phyloP scores from a whole-genome alignment of 768 basidiomycete species.

The Hypsizygus marmoreus region DNA sequence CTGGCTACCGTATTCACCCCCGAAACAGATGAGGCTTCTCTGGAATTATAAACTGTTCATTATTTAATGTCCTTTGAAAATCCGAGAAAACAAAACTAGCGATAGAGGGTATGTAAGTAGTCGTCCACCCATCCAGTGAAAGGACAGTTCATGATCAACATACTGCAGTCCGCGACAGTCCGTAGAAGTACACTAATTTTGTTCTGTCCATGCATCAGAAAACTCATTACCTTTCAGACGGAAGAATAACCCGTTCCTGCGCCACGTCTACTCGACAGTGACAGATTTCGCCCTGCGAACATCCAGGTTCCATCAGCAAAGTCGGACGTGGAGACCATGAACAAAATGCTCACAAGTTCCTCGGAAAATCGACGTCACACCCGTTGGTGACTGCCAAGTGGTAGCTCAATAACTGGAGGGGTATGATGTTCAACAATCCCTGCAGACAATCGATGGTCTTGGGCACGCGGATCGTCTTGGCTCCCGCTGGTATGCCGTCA shows the following conservation, averaged over 20 bases:
- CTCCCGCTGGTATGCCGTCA: conserved; percentile 67
- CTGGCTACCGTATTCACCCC: no score
- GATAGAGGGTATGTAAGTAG: conserved; percentile 7
- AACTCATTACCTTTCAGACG: background rate
- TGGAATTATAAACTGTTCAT: no score
- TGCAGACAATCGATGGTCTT: conserved; percentile 93
- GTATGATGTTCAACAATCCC: conserved; percentile 95
- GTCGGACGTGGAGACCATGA: background rate
- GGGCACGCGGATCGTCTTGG: conserved; percentile 92
- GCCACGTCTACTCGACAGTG: conserved; percentile 60
- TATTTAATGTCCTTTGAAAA: background rate
- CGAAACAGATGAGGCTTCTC: no score
- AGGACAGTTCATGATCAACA: background rate
- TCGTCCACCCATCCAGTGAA: background rate
- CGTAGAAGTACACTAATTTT: conserved; percentile 31
- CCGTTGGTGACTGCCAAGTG: conserved; percentile 95
- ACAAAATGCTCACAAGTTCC: conserved; percentile 74
- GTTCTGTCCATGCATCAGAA: conserved; percentile 15
- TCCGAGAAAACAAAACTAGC: no score
- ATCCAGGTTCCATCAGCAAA: background rate
- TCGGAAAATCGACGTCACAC: conserved; percentile 97
- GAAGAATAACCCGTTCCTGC: background rate
- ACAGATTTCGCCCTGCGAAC: conserved; percentile 70
- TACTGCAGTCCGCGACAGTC: conserved; percentile 10
- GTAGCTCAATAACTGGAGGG: conserved; percentile 93